Evolutionary conservation across 2,329 filamentous ascomycete genomes (phyloP).

Genomic region (Sphaceloma murrayae): DNA sequence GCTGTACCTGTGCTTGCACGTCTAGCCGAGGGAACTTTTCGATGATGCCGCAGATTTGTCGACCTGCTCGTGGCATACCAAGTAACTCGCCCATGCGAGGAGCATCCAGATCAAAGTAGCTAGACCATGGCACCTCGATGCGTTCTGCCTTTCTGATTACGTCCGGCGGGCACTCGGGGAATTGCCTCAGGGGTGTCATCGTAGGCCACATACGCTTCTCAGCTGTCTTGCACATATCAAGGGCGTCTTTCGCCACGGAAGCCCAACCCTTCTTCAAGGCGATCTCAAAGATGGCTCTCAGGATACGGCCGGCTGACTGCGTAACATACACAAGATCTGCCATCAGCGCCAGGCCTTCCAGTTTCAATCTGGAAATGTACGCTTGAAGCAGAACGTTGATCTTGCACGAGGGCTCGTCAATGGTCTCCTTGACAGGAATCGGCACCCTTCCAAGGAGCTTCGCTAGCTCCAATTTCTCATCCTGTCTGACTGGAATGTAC

Average conservation of each 20-base stretch:
- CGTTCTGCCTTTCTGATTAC: conserved; percentile 87
- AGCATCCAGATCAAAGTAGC: conserved; percentile 92
- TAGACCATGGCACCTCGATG: conserved; percentile 87
- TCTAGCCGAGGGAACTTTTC: conserved; percentile 89
- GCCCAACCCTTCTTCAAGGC: conserved; percentile 96
- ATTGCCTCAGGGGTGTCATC: conserved; percentile 92
- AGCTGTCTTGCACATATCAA: conserved; percentile 97
- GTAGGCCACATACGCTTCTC: conserved; percentile 99
- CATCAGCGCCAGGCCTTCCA: conserved; percentile 92
- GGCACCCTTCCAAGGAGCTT: conserved; percentile 85
- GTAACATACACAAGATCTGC: conserved; percentile 98
- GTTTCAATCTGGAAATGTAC: conserved; percentile 87
- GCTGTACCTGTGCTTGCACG: conserved; percentile 86
- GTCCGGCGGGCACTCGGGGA: conserved; percentile 69
- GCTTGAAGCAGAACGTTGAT: conserved; percentile 96
- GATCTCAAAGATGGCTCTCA: conserved; percentile 94
- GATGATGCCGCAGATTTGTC: conserved; percentile 74
- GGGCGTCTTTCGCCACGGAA: conserved; percentile 78
- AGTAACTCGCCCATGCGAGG: conserved; percentile 93
- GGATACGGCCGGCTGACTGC: conserved; percentile 90
- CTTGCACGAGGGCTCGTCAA: conserved; percentile 93
- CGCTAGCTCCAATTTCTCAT: conserved; percentile 92
- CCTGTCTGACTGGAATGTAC: conserved; percentile 93
- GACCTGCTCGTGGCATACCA: conserved; percentile 79
- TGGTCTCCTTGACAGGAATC: conserved; percentile 93